phyloP scores from a whole-genome alignment of 2,329 filamentous ascomycete genomes.

The Venturia effusa region DNA sequence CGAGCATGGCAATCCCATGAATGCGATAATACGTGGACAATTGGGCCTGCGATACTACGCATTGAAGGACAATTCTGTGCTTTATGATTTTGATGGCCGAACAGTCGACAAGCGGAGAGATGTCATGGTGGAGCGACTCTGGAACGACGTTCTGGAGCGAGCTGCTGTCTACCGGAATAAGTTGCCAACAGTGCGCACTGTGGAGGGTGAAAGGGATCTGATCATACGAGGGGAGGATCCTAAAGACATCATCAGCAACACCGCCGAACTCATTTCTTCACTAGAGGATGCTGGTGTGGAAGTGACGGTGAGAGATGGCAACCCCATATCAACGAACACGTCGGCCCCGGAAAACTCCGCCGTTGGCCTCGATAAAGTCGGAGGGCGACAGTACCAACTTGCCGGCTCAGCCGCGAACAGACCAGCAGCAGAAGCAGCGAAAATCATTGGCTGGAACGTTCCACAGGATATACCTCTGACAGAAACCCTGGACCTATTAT shows the following conservation, averaged over 20 bases:
- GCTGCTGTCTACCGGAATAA: conserved; percentile 86
- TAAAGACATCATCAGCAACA: conserved; percentile 41
- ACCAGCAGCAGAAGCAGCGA: conserved; percentile 67
- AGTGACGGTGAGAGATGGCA: conserved; percentile 36
- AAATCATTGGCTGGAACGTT: conserved; percentile 72
- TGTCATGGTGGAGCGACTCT: conserved; percentile 76
- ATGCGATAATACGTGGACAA: conserved; percentile 82
- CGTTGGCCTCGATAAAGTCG: conserved; percentile 47
- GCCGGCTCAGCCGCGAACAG: conserved; percentile 57
- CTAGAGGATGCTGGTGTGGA: conserved; percentile 54
- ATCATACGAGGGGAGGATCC: conserved; percentile 78
- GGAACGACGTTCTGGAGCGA: conserved; percentile 88
- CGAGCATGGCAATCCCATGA: conserved; percentile 86
- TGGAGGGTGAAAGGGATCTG: conserved; percentile 72
- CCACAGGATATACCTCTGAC: conserved; percentile 50
- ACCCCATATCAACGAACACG: conserved; percentile 17
- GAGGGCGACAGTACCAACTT: conserved; percentile 61
- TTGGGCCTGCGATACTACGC: conserved; percentile 77
- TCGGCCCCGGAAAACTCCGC: conserved; percentile 36
- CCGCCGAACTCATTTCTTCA: conserved; percentile 59
- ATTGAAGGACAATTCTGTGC: conserved; percentile 67
- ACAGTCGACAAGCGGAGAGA: conserved; percentile 72
- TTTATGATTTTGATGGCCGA: conserved; percentile 75
- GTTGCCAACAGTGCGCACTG: conserved; percentile 53
- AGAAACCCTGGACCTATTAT: conserved; percentile 60